Base-by-base conservation (phyloP, 352 stramenopile species). In the Phytophthora agathidicida region DNA sequence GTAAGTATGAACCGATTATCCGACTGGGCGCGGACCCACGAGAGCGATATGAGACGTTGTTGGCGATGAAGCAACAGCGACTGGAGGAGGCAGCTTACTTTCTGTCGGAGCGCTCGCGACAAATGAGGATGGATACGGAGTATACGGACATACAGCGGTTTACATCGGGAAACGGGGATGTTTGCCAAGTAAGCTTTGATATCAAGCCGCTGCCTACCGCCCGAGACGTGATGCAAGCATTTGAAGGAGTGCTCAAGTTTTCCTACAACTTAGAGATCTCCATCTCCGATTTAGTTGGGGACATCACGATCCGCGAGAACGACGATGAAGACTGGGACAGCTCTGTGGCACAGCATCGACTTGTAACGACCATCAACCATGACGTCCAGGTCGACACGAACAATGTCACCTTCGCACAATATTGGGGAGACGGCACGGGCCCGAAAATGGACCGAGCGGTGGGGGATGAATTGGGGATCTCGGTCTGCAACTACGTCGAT, bases 181-280 rank as follows among this genome's bases (percentile, higher is more conserved):
- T 72, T 19, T 71, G 50, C 38, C 32, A 68, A 16, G 36, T 66
- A 16, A 56, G 68, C 27, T 83, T 82, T 35, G 76, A 86, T 51
- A 67, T 83, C 17, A 81, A 70, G n/a, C 73, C 76, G 16, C 59
- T 86, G 36, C 33, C 31, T 5, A 43, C 32, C 0, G 35, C 68
- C 4, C 48, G 24, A 11, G 56, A 44, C 22, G 70, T 80, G 20
- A 65, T 60, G 27, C 66, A 77, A 46, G 67, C 72, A 2, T 80
- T 79, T 36, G 67, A 83, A 28, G 65, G 58, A 5, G 61, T 79
- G 35, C 50, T 73, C 8, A 65, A 78, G 45, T 85, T 80, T 35
- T 58, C 64, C 23, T 70, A 72, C 27, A 82, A 85, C 33, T 26
- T 85, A 31, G 71, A 80, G 55, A 72, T 80, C 53, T 70, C 52